Percentiles rank a stretch among this genome's conserved stretches.
Evolutionary conservation across 1,284 basidiomycete species (phyloP).

Genomic region (Ustanciosporium gigantosporum): DNA sequence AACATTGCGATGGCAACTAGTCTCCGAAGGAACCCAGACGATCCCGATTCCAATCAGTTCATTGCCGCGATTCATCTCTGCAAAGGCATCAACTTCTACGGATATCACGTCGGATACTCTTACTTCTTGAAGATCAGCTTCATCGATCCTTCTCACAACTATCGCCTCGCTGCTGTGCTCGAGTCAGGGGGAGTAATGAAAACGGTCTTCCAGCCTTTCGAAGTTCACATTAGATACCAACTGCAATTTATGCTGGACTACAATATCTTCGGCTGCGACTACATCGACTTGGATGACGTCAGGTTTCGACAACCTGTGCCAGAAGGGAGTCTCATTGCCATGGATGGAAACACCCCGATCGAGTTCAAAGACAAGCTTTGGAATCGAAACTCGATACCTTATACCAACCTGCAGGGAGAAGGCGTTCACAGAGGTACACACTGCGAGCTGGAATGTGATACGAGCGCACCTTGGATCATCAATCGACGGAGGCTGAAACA

Average conservation of each 20-base stretch:
- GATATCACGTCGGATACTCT: conserved; percentile 81
- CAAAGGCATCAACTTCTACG: conserved; percentile 95
- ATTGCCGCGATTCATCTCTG: conserved; percentile 72
- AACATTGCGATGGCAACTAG: conserved; percentile 64
- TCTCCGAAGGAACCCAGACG: conserved; percentile 31
- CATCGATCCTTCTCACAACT: conserved; percentile 64
- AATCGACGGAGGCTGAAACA: conserved; percentile 74
- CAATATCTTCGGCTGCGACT: conserved; percentile 91
- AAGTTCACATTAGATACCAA: conserved; percentile 84
- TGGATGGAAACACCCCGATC: conserved; percentile 7
- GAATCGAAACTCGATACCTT: conserved; percentile 26
- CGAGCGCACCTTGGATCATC: conserved; percentile 77
- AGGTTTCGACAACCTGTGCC: conserved; percentile 65
- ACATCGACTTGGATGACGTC: conserved; percentile 70
- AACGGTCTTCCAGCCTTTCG: conserved; percentile 70
- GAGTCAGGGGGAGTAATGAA: conserved; percentile 61
- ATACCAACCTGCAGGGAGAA: conserved; percentile 25
- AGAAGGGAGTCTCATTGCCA: conserved; percentile 39
- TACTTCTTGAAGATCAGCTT: conserved; percentile 89
- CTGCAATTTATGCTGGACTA: conserved; percentile 96
- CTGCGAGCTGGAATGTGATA: conserved; percentile 82
- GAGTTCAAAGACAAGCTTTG: conserved; percentile 21
- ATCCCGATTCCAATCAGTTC: conserved; percentile 31
- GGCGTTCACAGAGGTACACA: conserved; percentile 66
- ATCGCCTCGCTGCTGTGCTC: conserved; percentile 49